phyloP scores from a whole-genome alignment of 2,329 filamentous ascomycete genomes.

The Penicillium sp. region DNA sequence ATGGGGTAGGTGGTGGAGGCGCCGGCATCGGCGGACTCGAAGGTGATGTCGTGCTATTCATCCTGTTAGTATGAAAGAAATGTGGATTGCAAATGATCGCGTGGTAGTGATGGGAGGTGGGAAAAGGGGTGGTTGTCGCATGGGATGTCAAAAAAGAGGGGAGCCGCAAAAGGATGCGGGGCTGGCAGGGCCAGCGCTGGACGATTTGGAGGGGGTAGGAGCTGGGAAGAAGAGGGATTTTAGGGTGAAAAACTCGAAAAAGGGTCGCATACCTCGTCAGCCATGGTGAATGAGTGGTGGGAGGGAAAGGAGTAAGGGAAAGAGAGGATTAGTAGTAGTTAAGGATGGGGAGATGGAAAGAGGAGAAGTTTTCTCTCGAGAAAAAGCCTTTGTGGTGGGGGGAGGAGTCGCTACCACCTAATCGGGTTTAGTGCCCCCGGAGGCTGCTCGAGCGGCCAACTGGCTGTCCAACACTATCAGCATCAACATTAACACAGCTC shows the following conservation, averaged over 20 bases:
- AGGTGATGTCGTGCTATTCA: constrained; percentile 71
- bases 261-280: constrained; percentile 64
- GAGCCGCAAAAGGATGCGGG: constrained; percentile 34
- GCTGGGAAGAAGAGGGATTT: constrained; percentile 18
- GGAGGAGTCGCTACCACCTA: constrained; percentile 31
- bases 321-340: constrained; percentile 25
- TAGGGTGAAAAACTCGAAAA: constrained; percentile 14
- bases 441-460: constrained; percentile 12
- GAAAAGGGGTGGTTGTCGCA: constrained; percentile 10
- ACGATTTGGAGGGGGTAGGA: constrained; percentile 31
- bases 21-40: constrained; percentile 95
- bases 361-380: constrained; percentile 29
- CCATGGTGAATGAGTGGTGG: constrained; percentile 59
- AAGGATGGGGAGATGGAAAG: constrained; percentile 24
- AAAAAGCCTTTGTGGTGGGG: constrained; percentile 41
- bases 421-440: constrained; percentile 30
- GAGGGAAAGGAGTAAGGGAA: constrained; percentile 28
- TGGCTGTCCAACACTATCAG: not conserved
- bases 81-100: too few relatives aligned
- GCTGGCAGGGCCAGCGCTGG: constrained; percentile 27
- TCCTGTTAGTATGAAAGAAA: constrained; percentile 9
- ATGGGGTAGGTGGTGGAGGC: constrained; percentile 93
- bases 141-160: constrained; percentile 23
- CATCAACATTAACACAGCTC: not conserved
- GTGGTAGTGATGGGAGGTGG: not conserved